Percentiles rank a stretch among this genome's conserved stretches.
Evolutionary conservation across 1,139 yeast genomes (phyloP).

Genomic region (Lodderomyces pseudojiufengensis): DNA sequence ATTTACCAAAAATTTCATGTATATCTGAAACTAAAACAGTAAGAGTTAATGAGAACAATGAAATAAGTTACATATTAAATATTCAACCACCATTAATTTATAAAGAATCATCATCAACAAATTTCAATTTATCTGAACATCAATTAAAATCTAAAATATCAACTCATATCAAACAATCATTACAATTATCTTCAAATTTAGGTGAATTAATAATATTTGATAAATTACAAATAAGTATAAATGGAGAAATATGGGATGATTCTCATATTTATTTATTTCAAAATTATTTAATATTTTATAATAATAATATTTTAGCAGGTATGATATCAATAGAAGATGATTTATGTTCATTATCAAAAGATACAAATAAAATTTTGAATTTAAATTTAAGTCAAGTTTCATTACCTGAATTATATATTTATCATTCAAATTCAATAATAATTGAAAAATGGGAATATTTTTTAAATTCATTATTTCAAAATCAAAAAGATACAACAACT

Average conservation of each 20-base stretch:
- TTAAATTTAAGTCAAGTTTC: conserved; percentile 38
- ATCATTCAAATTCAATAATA: conserved; percentile 31
- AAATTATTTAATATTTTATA: conserved; percentile 34
- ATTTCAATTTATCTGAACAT: conserved; percentile 14
- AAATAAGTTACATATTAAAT: conserved; percentile 22
- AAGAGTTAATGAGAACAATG: conserved; percentile 13
- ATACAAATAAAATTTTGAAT: conserved; percentile 25
- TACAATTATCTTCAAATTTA: conserved; percentile 17
- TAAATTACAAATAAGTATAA: conserved; percentile 35
- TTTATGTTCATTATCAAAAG: conserved; percentile 23
- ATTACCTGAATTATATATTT: conserved; percentile 45
- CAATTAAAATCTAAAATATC: conserved; percentile 15
- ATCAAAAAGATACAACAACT: conserved; percentile 15
- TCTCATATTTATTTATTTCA: conserved; percentile 40
- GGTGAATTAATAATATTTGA: conserved; percentile 42
- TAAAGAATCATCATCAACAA: conserved; percentile 1
- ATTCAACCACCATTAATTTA: conserved; percentile 26
- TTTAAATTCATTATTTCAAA: conserved; percentile 18
- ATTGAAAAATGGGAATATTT: conserved; percentile 41
- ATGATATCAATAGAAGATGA: conserved; percentile 26
- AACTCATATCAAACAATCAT: conserved; percentile 6
- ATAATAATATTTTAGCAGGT: conserved; percentile 31
- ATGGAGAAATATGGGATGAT: conserved; percentile 34
- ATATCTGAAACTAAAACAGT: conserved; percentile 15
- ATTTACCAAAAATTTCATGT: conserved; percentile 20